These are phyloP conservation scores for Lanmaoa pseudosensibilis DNA, from an alignment of 768 basidiomycete species.

Conservation along the genomic window DNA sequence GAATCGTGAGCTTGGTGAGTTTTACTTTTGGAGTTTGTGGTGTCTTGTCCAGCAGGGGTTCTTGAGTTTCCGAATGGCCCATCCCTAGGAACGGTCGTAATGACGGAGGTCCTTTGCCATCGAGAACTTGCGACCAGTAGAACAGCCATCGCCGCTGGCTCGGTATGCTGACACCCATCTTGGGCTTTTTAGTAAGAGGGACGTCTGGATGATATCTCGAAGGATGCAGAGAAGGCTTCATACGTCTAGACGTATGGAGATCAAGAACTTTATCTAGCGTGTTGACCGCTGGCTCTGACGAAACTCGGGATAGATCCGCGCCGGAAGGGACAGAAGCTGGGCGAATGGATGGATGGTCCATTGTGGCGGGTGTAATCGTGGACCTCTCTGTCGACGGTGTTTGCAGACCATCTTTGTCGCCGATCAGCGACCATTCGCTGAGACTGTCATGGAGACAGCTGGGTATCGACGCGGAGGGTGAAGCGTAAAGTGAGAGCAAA, in stretches of 20 bases:
- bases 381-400: slow-evolving; percentile 6
- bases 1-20: slow-evolving; percentile 55
- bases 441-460: slow-evolving; percentile 15
- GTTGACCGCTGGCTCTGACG: slow-evolving; percentile 28
- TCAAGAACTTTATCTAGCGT: slow-evolving; percentile 57
- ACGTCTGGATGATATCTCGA: slow-evolving; percentile 12
- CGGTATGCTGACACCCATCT: slow-evolving; percentile 76
- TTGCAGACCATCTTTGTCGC: slow-evolving; percentile 19
- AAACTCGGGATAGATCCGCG: slow-evolving; percentile 9
- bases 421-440: slow-evolving; percentile 22
- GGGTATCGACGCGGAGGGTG: slow-evolving; percentile 42
- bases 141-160: slow-evolving; percentile 77
- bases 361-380: neutral
- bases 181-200: slow-evolving; percentile 29
- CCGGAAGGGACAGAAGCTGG: neutral
- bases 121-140: slow-evolving; percentile 73
- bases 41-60: slow-evolving; percentile 4
- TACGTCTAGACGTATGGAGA: slow-evolving; percentile 68
- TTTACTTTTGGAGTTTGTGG: slow-evolving; percentile 45
- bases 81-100: slow-evolving; percentile 40
- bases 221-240: slow-evolving; percentile 43
- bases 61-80: slow-evolving; percentile 7
- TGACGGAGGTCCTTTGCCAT: slow-evolving; percentile 51
- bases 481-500: slow-evolving; percentile 56
- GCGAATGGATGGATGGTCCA: neutral